These are phyloP conservation scores for Glaciozyma martinii DNA, from an alignment of 768 basidiomycete species.

Conservation along the genomic window DNA sequence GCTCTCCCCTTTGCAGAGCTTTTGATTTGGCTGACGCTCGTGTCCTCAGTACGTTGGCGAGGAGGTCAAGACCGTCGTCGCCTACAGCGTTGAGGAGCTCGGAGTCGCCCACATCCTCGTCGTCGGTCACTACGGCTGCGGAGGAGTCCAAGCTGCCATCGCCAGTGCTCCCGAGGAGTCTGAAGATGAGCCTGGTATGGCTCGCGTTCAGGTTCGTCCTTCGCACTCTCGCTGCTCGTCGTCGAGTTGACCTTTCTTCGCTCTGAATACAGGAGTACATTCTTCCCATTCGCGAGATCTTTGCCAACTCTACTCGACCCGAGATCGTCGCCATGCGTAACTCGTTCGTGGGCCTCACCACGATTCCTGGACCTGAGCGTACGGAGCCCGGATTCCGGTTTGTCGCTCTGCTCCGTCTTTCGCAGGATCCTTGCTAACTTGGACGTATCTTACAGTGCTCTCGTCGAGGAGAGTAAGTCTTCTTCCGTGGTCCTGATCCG, in stretches of 20 bases:
- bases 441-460: not conserved
- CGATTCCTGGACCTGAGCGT: not conserved
- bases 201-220: conserved; percentile 10
- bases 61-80: conserved; percentile 11
- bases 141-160: conserved; percentile 18
- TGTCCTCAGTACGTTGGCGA: not conserved
- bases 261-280: conserved; percentile 22
- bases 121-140: conserved; percentile 17
- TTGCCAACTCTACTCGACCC: not conserved
- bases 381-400: not conserved
- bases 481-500: no score
- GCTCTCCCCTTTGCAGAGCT: not conserved
- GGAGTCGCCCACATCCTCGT: conserved; percentile 17
- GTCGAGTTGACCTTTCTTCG: no score
- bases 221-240: not conserved
- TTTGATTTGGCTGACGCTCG: not conserved
- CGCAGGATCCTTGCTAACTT: not conserved
- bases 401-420: not conserved
- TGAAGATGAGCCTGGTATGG: conserved; percentile 10
- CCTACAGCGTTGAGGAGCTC: conserved; percentile 15
- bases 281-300: conserved; percentile 15
- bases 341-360: not conserved
- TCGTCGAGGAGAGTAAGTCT: conserved; percentile 16
- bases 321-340: conserved; percentile 17
- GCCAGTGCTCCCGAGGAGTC: not conserved